Evolutionary conservation across 1,139 yeast genomes (phyloP), one percentile per base, ranked within the genome.

Genomic region (Candida neerlandica): DNA sequence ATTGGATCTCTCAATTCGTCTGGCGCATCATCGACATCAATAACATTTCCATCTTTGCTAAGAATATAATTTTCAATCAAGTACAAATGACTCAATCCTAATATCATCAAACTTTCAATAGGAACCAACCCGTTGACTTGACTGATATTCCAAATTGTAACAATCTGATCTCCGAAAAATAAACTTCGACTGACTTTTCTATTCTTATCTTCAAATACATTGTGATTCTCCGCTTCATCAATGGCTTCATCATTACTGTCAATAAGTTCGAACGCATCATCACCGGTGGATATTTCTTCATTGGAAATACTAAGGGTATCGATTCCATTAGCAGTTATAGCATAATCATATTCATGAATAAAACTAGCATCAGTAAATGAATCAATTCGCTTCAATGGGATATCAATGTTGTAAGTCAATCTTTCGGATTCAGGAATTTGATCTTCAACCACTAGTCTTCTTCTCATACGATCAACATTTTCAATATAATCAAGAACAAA

Each of bases 121-220:
- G 91, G 83, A 19, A 84, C 88, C 19, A 89, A 68, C 0, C 96
- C 96, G 51, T 85, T 71, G 21, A 89, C 80, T 47, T 84, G 84
- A 52, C 91, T 82, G 1, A 87, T 82, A 63, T 89, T 89, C 85
- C 89, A 84, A n/a, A 89, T 67, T 9, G 82, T 81, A 12, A 72
- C 75, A 26, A 89, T 86, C 47, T 77, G 78, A 61, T 89, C 97
- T n/a, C 89, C 88, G 50, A 82, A 77, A 58, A 71, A 84, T 46
- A 89, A 67, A 57, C 87, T 80, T 51, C 92, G 73, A 27, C 89
- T 68, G 0, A 89, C 86, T 59, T 85, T 85, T 48, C 96, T 70
- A 62, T 89, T 88, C 57, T 82, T 83, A 60, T 88, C 95, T 53
- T 85, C 89, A 50, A 75, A 76, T 3, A 69, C 67, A 10, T 38